phyloP scores from a whole-genome alignment of 305 asterid species.

The Plantago coronopus region DNA sequence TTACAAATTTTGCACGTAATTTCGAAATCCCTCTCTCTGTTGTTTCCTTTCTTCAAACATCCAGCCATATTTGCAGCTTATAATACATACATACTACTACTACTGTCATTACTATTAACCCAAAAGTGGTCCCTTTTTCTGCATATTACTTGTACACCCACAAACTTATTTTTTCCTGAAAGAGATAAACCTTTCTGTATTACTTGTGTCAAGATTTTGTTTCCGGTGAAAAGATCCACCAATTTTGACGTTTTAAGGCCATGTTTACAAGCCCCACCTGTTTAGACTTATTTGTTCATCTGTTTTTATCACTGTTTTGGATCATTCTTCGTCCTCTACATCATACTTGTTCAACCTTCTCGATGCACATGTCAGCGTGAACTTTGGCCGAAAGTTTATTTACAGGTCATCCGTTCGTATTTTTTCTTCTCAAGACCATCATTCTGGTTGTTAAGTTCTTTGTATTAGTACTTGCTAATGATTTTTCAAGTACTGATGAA shows the following conservation, averaged over 20 bases:
- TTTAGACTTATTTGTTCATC: constrained; percentile 3
- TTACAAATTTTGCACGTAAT: constrained; percentile 59
- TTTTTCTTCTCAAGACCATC: not conserved
- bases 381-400: not conserved
- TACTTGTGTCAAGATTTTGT: constrained; percentile 11
- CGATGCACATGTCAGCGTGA: not conserved
- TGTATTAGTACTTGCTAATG: too few relatives aligned
- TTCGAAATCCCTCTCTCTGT: constrained; percentile 41
- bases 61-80: constrained; percentile 32
- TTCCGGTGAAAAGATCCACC: constrained; percentile 18
- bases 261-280: constrained; percentile 7
- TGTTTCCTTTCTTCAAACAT: constrained; percentile 54
- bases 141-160: not conserved
- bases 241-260: constrained; percentile 28
- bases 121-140: constrained; percentile 50
- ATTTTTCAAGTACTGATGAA: too few relatives aligned
- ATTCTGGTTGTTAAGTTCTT: too few relatives aligned
- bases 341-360: constrained; percentile 4
- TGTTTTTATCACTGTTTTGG: not conserved
- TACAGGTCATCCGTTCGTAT: not conserved
- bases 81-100: too few relatives aligned
- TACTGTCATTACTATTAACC: constrained; percentile 45
- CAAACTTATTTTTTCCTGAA: not conserved
- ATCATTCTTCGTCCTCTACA: not conserved
- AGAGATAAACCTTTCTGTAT: constrained; percentile 33